These are phyloP conservation scores for Aureobasidium sp. DNA, from an alignment of 2,329 filamentous ascomycete species.

Conservation along the genomic window DNA sequence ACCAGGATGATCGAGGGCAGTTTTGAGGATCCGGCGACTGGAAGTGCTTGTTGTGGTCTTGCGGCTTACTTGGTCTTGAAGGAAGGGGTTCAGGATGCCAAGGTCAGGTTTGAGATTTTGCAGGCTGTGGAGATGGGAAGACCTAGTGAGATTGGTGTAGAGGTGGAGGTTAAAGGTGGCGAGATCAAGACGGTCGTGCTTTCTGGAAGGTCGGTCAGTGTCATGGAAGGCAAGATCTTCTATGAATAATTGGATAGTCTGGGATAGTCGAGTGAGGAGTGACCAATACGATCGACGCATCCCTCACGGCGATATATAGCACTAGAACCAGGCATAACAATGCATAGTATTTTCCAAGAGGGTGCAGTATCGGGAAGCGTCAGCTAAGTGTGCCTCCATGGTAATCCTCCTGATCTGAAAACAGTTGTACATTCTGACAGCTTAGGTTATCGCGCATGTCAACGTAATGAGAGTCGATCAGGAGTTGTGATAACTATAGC, in stretches of 20 bases:
- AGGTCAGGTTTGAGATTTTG: slow-evolving; percentile 36
- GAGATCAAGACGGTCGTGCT: slow-evolving; percentile 37
- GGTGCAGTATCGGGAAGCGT: no score
- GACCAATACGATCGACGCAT: no score
- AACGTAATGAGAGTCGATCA: no score
- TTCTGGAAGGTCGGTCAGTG: slow-evolving; percentile 37
- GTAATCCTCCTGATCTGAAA: no score
- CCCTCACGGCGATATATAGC: no score
- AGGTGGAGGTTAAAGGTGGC: slow-evolving; percentile 35
- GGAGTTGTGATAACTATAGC: no score
- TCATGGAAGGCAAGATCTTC: slow-evolving; percentile 34
- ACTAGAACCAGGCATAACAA: no score
- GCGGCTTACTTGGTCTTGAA: slow-evolving; percentile 39
- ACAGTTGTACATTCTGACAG: no score
- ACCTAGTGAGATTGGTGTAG: slow-evolving; percentile 42
- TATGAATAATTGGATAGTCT: slow-evolving; percentile 1
- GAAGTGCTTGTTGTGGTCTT: slow-evolving; percentile 44
- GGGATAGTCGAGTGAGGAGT: no score
- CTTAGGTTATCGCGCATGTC: no score
- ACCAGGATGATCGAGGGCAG: slow-evolving; percentile 54
- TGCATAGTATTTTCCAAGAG: no score
- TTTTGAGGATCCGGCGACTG: slow-evolving; percentile 46
- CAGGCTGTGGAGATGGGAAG: slow-evolving; percentile 49
- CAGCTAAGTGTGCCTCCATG: no score
- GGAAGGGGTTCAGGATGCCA: slow-evolving; percentile 26